Conservation (phyloP, 495 filamentous ascomycete species). For the Trichocladium antarcticum region DNA sequence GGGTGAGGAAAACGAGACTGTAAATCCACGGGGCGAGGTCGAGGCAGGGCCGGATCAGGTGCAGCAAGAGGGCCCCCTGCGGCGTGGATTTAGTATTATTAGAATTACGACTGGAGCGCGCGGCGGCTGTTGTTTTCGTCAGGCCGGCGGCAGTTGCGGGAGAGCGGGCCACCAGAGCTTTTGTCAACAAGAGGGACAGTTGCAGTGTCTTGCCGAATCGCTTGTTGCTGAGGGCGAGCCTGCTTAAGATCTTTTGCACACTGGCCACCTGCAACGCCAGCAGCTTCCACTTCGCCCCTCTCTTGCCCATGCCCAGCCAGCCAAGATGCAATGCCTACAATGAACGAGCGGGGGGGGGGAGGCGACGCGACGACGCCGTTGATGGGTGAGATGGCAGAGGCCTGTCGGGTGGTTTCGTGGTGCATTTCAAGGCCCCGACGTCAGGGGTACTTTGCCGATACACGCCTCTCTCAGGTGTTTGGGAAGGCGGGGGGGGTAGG, state of each 20-base stretch:
- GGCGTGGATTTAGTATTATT: conserved; percentile 17
- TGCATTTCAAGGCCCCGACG: conserved; percentile 12
- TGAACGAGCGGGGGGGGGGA: too few relatives aligned
- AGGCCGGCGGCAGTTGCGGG: not conserved
- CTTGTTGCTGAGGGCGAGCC: conserved; percentile 11
- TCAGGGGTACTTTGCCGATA: not conserved
- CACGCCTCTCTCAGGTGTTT: conserved; percentile 5
- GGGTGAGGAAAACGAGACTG: conserved; percentile 14
- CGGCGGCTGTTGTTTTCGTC: not conserved
- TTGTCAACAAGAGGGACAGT: conserved; percentile 10
- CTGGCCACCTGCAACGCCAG: conserved; percentile 3
- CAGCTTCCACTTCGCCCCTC: conserved; percentile 1
- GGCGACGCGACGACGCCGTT: conserved; percentile 6
- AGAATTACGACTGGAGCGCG: conserved; percentile 6
- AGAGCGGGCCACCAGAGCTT: conserved; percentile 12
- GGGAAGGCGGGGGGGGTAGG: conserved; percentile 1
- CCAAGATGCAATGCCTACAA: not conserved
- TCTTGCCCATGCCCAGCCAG: conserved; percentile 6
- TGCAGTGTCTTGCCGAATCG: conserved; percentile 7
- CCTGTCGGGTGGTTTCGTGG: conserved; percentile 13
- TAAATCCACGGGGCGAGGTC: conserved; percentile 19
- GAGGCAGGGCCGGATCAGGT: conserved; percentile 15
- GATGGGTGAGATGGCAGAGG: too few relatives aligned
- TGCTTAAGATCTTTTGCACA: conserved; percentile 15
- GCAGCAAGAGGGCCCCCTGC: conserved; percentile 13